A percentile compares a stretch with the other conserved stretches of the same genome.
Evolutionary conservation across 2,329 filamentous ascomycete species (phyloP).

Genomic region (Talaromyces sp.): DNA sequence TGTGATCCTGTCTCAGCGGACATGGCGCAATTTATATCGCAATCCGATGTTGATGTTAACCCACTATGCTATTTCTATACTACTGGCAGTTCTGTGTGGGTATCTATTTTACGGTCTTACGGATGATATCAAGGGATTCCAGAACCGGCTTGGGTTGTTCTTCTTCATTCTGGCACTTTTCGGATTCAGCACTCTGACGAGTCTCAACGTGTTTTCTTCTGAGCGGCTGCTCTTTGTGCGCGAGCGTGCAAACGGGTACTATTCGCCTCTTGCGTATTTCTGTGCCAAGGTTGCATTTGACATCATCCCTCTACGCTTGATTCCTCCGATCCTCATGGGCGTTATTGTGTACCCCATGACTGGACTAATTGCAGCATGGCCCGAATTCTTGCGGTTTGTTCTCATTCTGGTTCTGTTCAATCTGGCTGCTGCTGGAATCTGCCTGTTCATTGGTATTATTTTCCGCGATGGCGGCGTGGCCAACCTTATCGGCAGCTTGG

Average conservation of each 20-base stretch:
- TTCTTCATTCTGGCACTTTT: constrained; percentile 96
- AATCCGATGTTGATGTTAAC: constrained; percentile 98
- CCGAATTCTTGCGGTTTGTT: constrained; percentile 87
- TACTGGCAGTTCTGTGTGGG: constrained; percentile 88
- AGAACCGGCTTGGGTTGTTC: constrained; percentile 94
- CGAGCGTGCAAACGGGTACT: constrained; percentile 95
- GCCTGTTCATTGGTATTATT: constrained; percentile 91
- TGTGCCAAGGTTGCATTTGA: constrained; percentile 97
- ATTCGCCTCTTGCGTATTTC: constrained; percentile 90
- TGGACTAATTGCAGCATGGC: constrained; percentile 73
- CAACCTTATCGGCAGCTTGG: constrained; percentile 86
- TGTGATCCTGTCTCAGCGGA: constrained; percentile 79
- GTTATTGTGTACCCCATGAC: constrained; percentile 98
- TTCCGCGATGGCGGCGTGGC: constrained; percentile 89
- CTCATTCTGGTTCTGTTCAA: constrained; percentile 94
- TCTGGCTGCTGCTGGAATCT: constrained; percentile 86
- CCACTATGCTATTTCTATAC: constrained; percentile 94
- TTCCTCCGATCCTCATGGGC: constrained; percentile 92
- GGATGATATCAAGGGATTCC: constrained; percentile 94
- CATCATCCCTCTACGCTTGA: constrained; percentile 86
- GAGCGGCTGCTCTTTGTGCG: constrained; percentile 88
- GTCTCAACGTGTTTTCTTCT: constrained; percentile 85
- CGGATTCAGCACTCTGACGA: constrained; percentile 93
- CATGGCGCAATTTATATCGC: constrained; percentile 95
- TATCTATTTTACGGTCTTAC: constrained; percentile 95